These are phyloP conservation scores for Picochlorum sp. DNA, from an alignment of 139 green algal species.

Conservation along the genomic window DNA sequence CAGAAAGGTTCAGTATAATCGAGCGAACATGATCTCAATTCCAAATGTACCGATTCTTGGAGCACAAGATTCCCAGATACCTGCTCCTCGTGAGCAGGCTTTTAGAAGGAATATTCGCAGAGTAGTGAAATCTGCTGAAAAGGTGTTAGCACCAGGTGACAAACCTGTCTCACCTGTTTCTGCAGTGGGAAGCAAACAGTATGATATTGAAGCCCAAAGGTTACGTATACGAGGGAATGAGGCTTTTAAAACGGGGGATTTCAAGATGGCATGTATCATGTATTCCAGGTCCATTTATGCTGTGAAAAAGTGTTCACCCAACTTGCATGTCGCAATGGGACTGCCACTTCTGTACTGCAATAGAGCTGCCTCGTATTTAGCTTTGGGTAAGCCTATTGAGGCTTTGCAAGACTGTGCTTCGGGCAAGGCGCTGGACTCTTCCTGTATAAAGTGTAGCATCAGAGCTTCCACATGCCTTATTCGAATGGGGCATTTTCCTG, in stretches of 20 bases:
- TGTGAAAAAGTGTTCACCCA: conserved; percentile 10
- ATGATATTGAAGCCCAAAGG: background rate
- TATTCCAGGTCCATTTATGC: conserved; percentile 20
- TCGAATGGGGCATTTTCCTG: conserved; percentile 10
- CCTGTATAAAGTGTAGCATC: conserved; percentile 19
- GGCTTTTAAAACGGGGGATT: conserved; percentile 12
- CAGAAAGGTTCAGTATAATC: no score
- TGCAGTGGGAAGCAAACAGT: no score
- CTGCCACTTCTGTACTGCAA: conserved; percentile 25
- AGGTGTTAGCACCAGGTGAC: no score
- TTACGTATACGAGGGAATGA: conserved; percentile 19
- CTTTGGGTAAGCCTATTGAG: conserved; percentile 13
- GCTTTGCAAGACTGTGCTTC: conserved; percentile 22
- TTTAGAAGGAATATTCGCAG: no score
- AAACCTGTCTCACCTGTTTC: no score
- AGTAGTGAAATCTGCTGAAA: no score
- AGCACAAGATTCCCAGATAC: no score
- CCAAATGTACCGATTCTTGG: no score
- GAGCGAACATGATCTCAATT: no score
- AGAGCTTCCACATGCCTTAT: conserved; percentile 27
- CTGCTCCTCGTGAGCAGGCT: no score
- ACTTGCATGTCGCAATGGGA: conserved; percentile 9
- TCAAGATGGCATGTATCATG: conserved; percentile 2
- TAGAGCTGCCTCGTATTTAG: conserved; percentile 17
- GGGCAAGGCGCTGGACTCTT: conserved; percentile 14